A percentile compares a stretch with the other conserved stretches of the same genome.
Conservation (phyloP, 805 yeast species). For the Ogataea methylovora region DNA sequence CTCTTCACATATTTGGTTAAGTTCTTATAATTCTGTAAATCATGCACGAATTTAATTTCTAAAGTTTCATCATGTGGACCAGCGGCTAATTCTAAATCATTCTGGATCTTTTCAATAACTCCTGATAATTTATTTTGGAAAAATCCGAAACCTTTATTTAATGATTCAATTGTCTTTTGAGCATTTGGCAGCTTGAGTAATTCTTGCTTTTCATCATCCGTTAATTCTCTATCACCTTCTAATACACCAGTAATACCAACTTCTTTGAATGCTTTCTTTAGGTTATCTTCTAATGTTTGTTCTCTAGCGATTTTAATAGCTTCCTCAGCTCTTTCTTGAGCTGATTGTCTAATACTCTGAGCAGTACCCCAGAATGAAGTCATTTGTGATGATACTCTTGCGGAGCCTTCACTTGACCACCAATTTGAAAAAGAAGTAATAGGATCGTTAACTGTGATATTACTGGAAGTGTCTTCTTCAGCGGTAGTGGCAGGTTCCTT, state of each 20-base stretch:
- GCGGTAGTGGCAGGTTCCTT: constrained; percentile 1
- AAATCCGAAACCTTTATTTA: constrained; percentile 24
- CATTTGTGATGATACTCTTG: constrained; percentile 53
- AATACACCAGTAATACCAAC: constrained; percentile 30
- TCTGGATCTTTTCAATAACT: constrained; percentile 32
- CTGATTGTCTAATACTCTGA: constrained; percentile 29
- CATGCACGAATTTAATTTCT: constrained; percentile 60
- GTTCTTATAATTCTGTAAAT: constrained; percentile 45
- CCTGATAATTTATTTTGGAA: constrained; percentile 24
- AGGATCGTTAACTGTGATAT: constrained; percentile 39
- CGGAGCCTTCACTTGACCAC: constrained; percentile 69
- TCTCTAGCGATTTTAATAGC: constrained; percentile 43
- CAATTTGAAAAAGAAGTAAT: constrained; percentile 59
- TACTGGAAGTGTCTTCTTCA: constrained; percentile 1
- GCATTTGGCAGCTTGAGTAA: constrained; percentile 24
- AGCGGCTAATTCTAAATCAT: constrained; percentile 14
- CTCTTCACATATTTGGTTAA: constrained; percentile 40
- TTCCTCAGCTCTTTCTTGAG: constrained; percentile 39
- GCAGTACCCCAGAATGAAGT: constrained; percentile 66
- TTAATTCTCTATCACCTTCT: constrained; percentile 27
- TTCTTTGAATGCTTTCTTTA: constrained; percentile 32
- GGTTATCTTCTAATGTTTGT: constrained; percentile 22
- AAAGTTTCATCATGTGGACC: constrained; percentile 43
- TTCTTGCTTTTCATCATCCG: constrained; percentile 21
- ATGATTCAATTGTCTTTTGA: constrained; percentile 27